Conservation (phyloP, 2,329 filamentous ascomycete genomes). For the Periconia macrospinosa region DNA sequence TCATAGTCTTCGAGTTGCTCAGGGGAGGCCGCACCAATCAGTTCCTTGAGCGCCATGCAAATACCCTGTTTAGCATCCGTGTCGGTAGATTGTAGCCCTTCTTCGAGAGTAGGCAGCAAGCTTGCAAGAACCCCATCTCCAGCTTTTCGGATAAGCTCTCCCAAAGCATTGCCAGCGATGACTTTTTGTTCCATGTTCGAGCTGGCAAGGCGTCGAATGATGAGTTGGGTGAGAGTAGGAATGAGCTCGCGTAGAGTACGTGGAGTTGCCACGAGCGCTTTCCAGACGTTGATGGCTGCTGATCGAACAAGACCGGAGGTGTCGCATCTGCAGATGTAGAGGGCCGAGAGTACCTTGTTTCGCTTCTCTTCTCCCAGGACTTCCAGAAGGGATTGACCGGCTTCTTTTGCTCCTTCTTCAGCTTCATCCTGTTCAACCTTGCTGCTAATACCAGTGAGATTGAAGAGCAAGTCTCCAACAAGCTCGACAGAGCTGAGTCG, state of each 20-base stretch:
- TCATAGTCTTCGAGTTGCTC: constrained; percentile 94
- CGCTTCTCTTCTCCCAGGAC: constrained; percentile 93
- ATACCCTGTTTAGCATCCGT: constrained; percentile 95
- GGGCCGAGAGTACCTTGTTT: constrained; percentile 93
- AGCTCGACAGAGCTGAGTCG: constrained; percentile 97
- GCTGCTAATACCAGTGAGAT: constrained; percentile 89
- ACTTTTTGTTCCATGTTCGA: constrained; percentile 98
- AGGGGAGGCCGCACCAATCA: constrained; percentile 84
- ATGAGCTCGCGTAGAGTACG: constrained; percentile 93
- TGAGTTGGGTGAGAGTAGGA: constrained; percentile 89
- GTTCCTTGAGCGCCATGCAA: constrained; percentile 90
- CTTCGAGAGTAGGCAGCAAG: constrained; percentile 86
- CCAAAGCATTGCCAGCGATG: constrained; percentile 94
- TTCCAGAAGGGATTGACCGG: constrained; percentile 89
- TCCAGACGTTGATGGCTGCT: constrained; percentile 93
- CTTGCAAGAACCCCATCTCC: constrained; percentile 90
- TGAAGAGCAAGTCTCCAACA: constrained; percentile 95
- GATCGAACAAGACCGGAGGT: constrained; percentile 88
- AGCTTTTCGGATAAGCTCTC: constrained; percentile 94
- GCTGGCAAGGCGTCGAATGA: constrained; percentile 91
- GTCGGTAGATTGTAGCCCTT: constrained; percentile 87
- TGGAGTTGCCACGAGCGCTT: constrained; percentile 89
- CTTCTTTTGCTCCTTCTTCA: constrained; percentile 80
- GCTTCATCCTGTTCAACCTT: constrained; percentile 76
- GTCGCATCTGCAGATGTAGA: constrained; percentile 97